Evolutionary conservation across 2,329 filamentous ascomycete genomes (phyloP).

Genomic region (Diaporthe humulicola): DNA sequence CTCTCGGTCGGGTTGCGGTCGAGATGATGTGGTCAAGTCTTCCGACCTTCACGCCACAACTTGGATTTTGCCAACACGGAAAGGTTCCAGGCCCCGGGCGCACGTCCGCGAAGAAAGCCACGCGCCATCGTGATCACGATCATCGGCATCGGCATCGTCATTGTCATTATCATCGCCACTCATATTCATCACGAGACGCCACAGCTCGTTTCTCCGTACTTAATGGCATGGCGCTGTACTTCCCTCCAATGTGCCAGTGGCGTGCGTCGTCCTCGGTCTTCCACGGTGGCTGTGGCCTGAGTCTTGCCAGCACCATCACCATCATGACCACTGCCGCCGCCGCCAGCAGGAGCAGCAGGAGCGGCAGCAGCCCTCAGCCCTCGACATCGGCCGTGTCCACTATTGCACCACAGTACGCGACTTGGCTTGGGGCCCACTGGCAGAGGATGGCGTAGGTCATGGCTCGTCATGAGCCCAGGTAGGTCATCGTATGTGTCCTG

Average conservation of each 20-base stretch:
- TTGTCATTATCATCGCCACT: slow-evolving; percentile 7
- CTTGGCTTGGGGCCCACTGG: neutral
- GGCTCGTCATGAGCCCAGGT: neutral
- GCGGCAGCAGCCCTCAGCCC: neutral
- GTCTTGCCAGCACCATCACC: neutral
- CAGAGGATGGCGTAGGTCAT: neutral
- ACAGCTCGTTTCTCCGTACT: slow-evolving; percentile 1
- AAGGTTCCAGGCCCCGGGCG: neutral
- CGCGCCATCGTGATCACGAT: neutral
- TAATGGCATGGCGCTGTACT: neutral
- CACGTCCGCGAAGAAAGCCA: neutral
- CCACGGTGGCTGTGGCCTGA: neutral
- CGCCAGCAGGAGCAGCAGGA: neutral
- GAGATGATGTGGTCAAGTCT: neutral
- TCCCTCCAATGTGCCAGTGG: neutral
- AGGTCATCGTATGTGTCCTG: neutral
- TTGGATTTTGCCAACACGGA: neutral
- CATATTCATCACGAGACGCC: slow-evolving; percentile 9
- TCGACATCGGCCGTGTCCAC: neutral
- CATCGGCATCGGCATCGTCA: neutral
- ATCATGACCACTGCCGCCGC: neutral
- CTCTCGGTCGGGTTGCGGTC: neutral
- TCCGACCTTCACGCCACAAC: slow-evolving; percentile 20
- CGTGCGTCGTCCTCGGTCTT: neutral
- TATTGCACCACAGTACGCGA: neutral